Evolutionary conservation across 371 early-diverging fungal species (phyloP).

Genomic region (Circinella umbellata): DNA sequence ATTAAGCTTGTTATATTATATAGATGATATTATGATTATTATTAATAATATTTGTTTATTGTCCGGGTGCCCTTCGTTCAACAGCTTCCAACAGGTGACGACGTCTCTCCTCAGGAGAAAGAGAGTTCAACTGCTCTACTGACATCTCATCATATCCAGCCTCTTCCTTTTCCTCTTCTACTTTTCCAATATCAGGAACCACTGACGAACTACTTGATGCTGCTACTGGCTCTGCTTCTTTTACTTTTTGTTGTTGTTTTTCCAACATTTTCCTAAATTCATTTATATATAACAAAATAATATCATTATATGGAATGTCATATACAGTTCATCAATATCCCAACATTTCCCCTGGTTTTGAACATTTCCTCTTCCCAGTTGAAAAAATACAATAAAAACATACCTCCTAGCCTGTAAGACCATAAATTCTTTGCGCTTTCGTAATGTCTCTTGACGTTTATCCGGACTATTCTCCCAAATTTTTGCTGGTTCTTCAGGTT

Average conservation of each 20-base stretch:
- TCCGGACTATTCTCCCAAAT: constrained; percentile 80
- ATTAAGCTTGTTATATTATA: no score
- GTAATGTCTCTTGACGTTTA: constrained; percentile 77
- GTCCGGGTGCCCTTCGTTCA: constrained; percentile 16
- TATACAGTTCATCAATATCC: background rate
- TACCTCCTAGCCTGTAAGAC: constrained; percentile 85
- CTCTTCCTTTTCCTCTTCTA: background rate
- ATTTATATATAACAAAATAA: background rate
- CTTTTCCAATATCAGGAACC: background rate
- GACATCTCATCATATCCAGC: constrained; percentile 44
- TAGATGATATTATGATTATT: no score
- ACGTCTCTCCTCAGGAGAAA: constrained; percentile 46
- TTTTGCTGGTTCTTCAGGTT: constrained; percentile 68
- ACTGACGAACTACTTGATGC: background rate
- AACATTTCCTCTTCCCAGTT: no score
- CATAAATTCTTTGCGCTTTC: constrained; percentile 87
- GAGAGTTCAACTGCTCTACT: constrained; percentile 48
- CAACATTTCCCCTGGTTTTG: no score
- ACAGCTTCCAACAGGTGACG: constrained; percentile 48
- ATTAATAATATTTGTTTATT: background rate
- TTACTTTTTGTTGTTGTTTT: constrained; percentile 21
- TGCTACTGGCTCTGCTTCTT: background rate
- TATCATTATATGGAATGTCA: background rate
- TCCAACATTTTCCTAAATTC: constrained; percentile 42
- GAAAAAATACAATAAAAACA: constrained; percentile 12